Evolutionary conservation across 2,329 filamentous ascomycete species (phyloP), one percentile per base, ranked within the genome.

Genomic region (Talaromyces rugulosus): DNA sequence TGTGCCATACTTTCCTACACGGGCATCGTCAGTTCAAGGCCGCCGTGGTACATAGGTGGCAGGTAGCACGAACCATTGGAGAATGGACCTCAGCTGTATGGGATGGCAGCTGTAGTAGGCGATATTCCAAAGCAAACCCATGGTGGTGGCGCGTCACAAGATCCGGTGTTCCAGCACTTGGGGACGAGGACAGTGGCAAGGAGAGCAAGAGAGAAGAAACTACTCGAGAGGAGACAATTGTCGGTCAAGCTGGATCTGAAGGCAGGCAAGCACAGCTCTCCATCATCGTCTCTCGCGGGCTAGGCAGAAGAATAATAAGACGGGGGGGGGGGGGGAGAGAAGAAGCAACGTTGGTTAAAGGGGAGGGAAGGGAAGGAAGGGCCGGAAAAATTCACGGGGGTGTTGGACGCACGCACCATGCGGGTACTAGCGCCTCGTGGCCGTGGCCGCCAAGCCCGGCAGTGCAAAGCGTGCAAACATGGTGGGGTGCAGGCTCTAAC

Each of bases 1-100:
- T 92, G 80, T 98, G 95, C 92, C 93, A 98, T 69, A 96, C 81
- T 81, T 96, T 96, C 92, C 92, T 96, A 72, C 56, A 31, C 23
- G 23, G n/a, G 23, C 44, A 6, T 47, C 1, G 44, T 47, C 11
- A 47, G 44, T 27, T 23, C 44, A 27, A 4, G 11, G 8, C 7
- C 9, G 18, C 2, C 18, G 12, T 12, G 18, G 23, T 4, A 18
- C 4, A 27, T 2, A 18, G 23, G 14, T n/a, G 6, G 18, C 18
- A 28, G 36, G 12, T 30, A 23, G 12, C 28, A 71, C 81, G 68
- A 82, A 95, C 92, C 92, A 96, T 88, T 96, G 92, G 65, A 96
- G 83, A 66, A 96, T 92, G 54, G 89, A 83, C 72, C 91, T 87
- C 74, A 96, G 80, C 80, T 96, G 84, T 67, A 83, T 83, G 40